These are phyloP conservation scores for Calycina marina DNA, from an alignment of 2,329 filamentous ascomycete genomes.

Conservation along the genomic window DNA sequence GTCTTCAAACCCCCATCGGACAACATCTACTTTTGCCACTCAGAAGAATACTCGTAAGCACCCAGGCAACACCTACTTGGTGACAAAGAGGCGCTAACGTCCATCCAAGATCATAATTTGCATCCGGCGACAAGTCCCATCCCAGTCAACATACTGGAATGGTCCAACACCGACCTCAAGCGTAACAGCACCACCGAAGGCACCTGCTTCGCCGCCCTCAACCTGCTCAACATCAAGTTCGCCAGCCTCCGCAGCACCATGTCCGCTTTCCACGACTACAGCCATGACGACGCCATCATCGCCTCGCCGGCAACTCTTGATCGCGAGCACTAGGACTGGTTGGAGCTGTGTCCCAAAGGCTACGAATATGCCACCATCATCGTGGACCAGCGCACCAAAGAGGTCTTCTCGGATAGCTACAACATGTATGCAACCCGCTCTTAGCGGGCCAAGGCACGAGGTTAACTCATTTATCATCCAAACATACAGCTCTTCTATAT, in stretches of 20 bases:
- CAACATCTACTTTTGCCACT: constrained; percentile 39
- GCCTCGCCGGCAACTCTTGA: constrained; percentile 9
- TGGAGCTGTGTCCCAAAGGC: constrained; percentile 5
- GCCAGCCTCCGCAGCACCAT: constrained; percentile 14
- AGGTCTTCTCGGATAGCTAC: constrained; percentile 17
- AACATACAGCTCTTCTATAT: too few species aligned
- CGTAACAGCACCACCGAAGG: constrained; percentile 11
- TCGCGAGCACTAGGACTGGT: constrained; percentile 10
- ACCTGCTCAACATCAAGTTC: constrained; percentile 24
- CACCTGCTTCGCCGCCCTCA: constrained; percentile 25
- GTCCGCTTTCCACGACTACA: constrained; percentile 14
- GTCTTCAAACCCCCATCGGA: constrained; percentile 32
- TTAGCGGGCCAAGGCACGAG: too few species aligned
- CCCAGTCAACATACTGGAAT: constrained; percentile 31
- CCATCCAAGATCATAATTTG: constrained; percentile 33
- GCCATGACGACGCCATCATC: constrained; percentile 10
- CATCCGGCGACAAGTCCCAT: constrained; percentile 33
- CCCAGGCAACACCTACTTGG: background rate
- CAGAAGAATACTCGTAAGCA: constrained; percentile 19
- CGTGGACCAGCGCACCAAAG: constrained; percentile 5
- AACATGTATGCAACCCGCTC: too few species aligned
- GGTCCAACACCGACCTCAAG: constrained; percentile 22
- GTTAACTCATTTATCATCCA: too few species aligned
- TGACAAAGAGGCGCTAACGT: too few species aligned
- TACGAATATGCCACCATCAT: constrained; percentile 11